Evolutionary conservation across 768 basidiomycete genomes (phyloP).

Genomic region (Roridomyces roridus): DNA sequence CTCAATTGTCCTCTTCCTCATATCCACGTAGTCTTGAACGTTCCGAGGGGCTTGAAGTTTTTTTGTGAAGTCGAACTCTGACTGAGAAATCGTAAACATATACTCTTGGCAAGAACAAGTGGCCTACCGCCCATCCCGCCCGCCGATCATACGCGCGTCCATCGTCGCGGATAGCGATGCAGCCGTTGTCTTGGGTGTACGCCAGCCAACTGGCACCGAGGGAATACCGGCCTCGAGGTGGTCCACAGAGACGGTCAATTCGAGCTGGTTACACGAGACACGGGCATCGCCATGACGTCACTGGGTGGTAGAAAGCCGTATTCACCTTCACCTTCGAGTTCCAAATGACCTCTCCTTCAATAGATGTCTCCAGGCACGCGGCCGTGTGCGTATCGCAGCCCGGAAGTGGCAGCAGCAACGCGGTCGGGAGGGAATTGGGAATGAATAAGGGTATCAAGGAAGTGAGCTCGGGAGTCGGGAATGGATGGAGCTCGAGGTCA

Average conservation of each 20-base stretch:
- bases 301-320: no score
- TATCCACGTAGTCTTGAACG: constrained; percentile 79
- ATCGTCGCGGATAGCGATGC: constrained; percentile 76
- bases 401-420: constrained; percentile 72
- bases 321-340: constrained; percentile 69
- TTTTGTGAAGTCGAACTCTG: constrained; percentile 86
- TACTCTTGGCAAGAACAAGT: no score
- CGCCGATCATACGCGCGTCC: constrained; percentile 81
- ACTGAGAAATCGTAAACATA: no score
- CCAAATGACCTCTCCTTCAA: constrained; percentile 78
- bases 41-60: constrained; percentile 83
- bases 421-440: no score
- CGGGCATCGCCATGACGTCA: constrained; percentile 92
- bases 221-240: constrained; percentile 75
- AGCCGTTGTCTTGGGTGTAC: constrained; percentile 83
- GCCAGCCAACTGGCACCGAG: constrained; percentile 40
- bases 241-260: constrained; percentile 86
- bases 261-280: constrained; percentile 63
- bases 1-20: constrained; percentile 82
- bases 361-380: constrained; percentile 50
- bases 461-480: no score
- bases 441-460: no score
- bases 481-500: no score
- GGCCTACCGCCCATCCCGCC: constrained; percentile 92
- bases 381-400: constrained; percentile 20